A percentile compares a stretch with the other conserved stretches of the same genome.
Evolutionary conservation across 2,329 filamentous ascomycete species (phyloP).

Genomic region (Aspergillus aculeatus): DNA sequence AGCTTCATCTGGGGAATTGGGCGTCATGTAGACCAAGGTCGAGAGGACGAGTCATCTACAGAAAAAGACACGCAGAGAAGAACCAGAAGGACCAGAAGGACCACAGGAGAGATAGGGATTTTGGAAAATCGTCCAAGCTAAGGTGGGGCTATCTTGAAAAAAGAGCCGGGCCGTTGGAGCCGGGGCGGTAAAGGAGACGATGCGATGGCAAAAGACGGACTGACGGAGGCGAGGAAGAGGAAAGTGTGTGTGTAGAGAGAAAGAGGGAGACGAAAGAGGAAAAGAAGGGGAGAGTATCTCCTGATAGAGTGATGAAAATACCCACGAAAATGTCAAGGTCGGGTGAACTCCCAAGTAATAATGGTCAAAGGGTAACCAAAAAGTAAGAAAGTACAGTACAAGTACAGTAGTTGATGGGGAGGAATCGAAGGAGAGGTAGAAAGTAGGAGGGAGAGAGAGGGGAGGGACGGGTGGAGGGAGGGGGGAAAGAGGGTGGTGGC

Average conservation of each 20-base stretch:
- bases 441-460: neutral
- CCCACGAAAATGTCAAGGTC: neutral
- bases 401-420: neutral
- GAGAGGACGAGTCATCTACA: constrained; percentile 44
- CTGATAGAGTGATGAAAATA: neutral
- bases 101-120: constrained; percentile 24
- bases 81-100: constrained; percentile 5
- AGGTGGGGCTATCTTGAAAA: constrained; percentile 39
- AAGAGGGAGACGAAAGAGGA: neutral
- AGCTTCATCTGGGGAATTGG: constrained; percentile 49
- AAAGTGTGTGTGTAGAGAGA: neutral
- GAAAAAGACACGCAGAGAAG: constrained; percentile 13
- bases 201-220: constrained; percentile 8
- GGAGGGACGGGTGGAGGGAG: neutral
- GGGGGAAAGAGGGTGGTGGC: constrained; percentile 6
- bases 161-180: constrained; percentile 23
- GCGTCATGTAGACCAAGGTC: constrained; percentile 53
- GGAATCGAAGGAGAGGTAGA: neutral
- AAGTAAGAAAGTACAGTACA: neutral
- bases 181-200: constrained; percentile 17
- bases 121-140: constrained; percentile 35
- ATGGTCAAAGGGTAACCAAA: neutral
- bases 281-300: neutral
- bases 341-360: neutral
- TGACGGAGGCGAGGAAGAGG: neutral